Evolutionary conservation across 2,329 filamentous ascomycete genomes (phyloP).

Genomic region (Microsporum canis): DNA sequence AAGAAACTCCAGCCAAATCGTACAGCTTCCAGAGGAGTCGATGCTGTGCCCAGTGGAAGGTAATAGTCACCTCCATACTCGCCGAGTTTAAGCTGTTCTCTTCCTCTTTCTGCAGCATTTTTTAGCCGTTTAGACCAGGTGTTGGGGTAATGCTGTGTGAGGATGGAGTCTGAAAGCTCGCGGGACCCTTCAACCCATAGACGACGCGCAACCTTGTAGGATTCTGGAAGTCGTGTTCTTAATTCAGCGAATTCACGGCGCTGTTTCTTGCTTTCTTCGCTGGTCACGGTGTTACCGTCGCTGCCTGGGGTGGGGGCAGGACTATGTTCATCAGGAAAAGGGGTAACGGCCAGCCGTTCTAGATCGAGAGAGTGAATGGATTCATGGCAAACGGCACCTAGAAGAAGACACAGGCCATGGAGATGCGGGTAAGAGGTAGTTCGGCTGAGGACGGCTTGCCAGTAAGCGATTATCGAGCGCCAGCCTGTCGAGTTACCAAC

Average conservation of each 20-base stretch:
- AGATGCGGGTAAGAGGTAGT: constrained; percentile 31
- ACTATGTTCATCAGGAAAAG: constrained; percentile 30
- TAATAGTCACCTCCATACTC: constrained; percentile 31
- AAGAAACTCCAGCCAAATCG: constrained; percentile 36
- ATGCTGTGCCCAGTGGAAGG: constrained; percentile 34
- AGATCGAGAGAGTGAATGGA: constrained; percentile 36
- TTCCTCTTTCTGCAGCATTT: constrained; percentile 28
- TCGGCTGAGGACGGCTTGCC: constrained; percentile 34
- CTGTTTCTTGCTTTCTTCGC: constrained; percentile 28
- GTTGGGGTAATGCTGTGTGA: constrained; percentile 32
- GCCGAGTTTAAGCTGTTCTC: constrained; percentile 24
- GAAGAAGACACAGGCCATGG: constrained; percentile 34
- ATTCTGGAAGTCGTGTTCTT: constrained; percentile 31
- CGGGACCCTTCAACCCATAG: constrained; percentile 36
- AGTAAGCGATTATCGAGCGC: constrained; percentile 38
- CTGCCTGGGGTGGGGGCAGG: constrained; percentile 33
- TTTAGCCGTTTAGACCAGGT: constrained; percentile 35
- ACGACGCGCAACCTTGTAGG: constrained; percentile 31
- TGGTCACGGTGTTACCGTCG: constrained; percentile 29
- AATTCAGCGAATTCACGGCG: constrained; percentile 32
- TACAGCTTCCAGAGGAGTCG: constrained; percentile 35
- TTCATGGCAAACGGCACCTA: constrained; percentile 39
- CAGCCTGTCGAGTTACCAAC: constrained; percentile 33
- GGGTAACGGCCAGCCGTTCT: constrained; percentile 32
- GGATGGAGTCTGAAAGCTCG: constrained; percentile 30